phyloP scores from a whole-genome alignment of 225 moss, liverwort and hornwort species.

The Takakia lepidozioides region DNA sequence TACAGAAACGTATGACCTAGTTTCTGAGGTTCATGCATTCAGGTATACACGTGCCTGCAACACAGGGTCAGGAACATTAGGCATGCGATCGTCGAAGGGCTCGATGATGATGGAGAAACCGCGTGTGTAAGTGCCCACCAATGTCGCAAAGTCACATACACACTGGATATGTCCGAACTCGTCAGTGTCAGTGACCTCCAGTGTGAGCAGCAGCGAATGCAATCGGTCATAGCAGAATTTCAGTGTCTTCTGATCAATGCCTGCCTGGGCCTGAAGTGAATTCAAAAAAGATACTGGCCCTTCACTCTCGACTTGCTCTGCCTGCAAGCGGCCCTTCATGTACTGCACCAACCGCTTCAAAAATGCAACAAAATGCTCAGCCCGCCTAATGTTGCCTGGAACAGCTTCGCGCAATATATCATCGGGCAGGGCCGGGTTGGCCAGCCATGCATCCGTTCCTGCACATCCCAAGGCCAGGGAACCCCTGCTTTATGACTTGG shows the following conservation, averaged over 20 bases:
- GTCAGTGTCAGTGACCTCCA: slow-evolving; percentile 96
- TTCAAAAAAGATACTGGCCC: slow-evolving; percentile 90
- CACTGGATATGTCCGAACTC: slow-evolving; percentile 94
- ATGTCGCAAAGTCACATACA: slow-evolving; percentile 88
- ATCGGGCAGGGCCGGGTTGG: slow-evolving; percentile 85
- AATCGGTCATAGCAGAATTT: slow-evolving; percentile 96
- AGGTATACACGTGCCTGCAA: slow-evolving; percentile 48
- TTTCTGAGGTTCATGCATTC: not conserved
- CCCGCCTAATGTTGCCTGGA: slow-evolving; percentile 95
- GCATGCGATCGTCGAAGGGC: slow-evolving; percentile 98
- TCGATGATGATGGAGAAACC: slow-evolving; percentile 98
- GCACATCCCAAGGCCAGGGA: slow-evolving; percentile 13
- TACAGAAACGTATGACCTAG: too few relatives aligned
- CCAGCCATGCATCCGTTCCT: slow-evolving; percentile 91
- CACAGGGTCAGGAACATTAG: slow-evolving; percentile 94
- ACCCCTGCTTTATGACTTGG: not conserved
- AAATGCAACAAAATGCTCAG: slow-evolving; percentile 95
- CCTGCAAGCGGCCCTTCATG: slow-evolving; percentile 64
- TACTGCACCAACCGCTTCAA: slow-evolving; percentile 91
- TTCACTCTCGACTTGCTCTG: slow-evolving; percentile 95
- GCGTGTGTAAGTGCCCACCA: slow-evolving; percentile 90
- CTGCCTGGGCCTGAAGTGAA: slow-evolving; percentile 58
- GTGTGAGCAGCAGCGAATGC: slow-evolving; percentile 69
- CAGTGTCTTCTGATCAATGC: slow-evolving; percentile 91
- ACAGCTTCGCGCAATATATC: slow-evolving; percentile 94